A percentile compares a stretch with the other conserved stretches of the same genome.
Evolutionary conservation across 345 rosid genomes (phyloP).

Genomic region (Lagerstroemia speciosa): DNA sequence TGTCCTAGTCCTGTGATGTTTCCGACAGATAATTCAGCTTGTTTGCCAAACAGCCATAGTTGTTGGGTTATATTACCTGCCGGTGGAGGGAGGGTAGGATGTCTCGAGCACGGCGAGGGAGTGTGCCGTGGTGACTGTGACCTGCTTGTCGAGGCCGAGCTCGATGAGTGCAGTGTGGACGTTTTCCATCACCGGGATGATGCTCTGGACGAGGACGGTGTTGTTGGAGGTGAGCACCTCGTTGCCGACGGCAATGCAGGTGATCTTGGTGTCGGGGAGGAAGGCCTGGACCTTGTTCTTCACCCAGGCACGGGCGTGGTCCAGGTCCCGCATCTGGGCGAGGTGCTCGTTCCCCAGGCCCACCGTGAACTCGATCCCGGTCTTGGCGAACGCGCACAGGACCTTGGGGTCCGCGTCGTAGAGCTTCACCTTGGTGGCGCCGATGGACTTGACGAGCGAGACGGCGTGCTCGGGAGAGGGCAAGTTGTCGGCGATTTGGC

Average conservation of each 20-base stretch:
- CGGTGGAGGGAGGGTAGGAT: slow-evolving; percentile 46
- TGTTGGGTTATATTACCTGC: neutral
- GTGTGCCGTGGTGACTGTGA: slow-evolving; percentile 36
- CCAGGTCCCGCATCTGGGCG: slow-evolving; percentile 27
- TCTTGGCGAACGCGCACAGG: slow-evolving; percentile 33
- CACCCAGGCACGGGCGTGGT: slow-evolving; percentile 31
- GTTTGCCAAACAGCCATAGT: neutral
- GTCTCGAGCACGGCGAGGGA: slow-evolving; percentile 33
- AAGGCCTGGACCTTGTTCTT: slow-evolving; percentile 29
- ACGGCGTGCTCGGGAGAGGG: slow-evolving; percentile 34
- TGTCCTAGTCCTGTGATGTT: no score
- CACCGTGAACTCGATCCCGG: slow-evolving; percentile 36
- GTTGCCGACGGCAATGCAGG: slow-evolving; percentile 36
- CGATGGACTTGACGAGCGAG: slow-evolving; percentile 33
- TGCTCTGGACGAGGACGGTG: slow-evolving; percentile 13
- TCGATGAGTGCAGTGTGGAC: slow-evolving; percentile 26
- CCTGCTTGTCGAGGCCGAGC: slow-evolving; percentile 26
- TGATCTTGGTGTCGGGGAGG: slow-evolving; percentile 42
- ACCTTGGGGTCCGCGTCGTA: slow-evolving; percentile 40
- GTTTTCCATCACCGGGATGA: slow-evolving; percentile 38
- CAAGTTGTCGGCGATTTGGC: slow-evolving; percentile 39
- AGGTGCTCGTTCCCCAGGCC: slow-evolving; percentile 41
- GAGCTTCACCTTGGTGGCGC: slow-evolving; percentile 35
- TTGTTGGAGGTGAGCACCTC: slow-evolving; percentile 35
- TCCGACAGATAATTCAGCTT: no score